Evolutionary conservation across 306 rosid genomes (phyloP), one percentile per base, ranked within the genome.

Genomic region (Rosa chinensis): DNA sequence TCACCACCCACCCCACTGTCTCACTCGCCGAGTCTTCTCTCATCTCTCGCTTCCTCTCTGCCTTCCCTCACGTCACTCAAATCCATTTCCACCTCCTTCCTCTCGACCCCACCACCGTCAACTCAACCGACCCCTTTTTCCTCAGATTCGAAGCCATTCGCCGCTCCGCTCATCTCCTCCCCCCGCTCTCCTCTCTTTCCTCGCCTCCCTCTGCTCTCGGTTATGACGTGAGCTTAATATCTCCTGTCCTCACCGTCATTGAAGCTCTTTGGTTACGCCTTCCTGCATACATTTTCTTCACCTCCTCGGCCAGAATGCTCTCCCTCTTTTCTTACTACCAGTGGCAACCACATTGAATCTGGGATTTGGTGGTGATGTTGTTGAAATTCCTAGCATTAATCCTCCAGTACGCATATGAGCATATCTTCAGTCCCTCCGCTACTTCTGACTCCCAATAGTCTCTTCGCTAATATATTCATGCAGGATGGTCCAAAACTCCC

Each of bases 201-300:
- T 90, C 88, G 0, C 90, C 90, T 18, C 50, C 87, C 42, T 81
- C 92, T 40, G 83, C 88, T 58, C 75, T 92, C 17, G 18, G 89
- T 67, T 80, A 35, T n/a, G 91, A 89, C 59, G 12, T 87, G 48
- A 53, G 17, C 1, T 78, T 87, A 10, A 55, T 85, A 55, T 47
- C 97, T 62, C 84, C 92, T 42, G 62, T 79, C 48, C 43, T 85
- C 16, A 70, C 78, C 0, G 77, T 84, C 35, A 62, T 82, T 39
- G 14, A 82, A 21, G 5, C 40, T 50, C 83, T 88, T 5, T 16
- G 1, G 5, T 49, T 48, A 1, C 55, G 50, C 9, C 68, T 92
- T 5, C 92, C 90, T 52, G 61, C 76, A 48, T 89, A 87, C 68
- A 25, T 70, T 17, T 71, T 92, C 37, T 87, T 75, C 80, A 48